Evolutionary conservation across 495 filamentous ascomycete species (phyloP).

Genomic region (Articulospora tetracladia): DNA sequence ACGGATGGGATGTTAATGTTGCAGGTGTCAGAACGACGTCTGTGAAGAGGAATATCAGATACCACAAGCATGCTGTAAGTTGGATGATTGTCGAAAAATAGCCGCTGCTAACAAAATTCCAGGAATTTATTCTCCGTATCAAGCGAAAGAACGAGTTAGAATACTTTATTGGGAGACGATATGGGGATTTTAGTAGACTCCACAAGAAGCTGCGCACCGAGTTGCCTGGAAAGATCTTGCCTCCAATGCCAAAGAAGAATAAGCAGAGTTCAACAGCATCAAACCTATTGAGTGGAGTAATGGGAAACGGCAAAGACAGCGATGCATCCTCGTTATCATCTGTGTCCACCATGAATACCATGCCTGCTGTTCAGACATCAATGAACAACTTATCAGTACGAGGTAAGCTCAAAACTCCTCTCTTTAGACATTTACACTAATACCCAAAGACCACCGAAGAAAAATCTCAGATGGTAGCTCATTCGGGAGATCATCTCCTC

Average conservation of each 20-base stretch:
- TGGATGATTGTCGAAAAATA: constrained; percentile 2
- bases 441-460: constrained; percentile 17
- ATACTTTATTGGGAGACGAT: constrained; percentile 76
- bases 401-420: constrained; percentile 23
- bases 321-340: constrained; percentile 78
- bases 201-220: constrained; percentile 78
- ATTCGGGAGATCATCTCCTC: constrained; percentile 17
- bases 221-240: constrained; percentile 86
- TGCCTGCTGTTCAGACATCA: constrained; percentile 13
- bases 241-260: constrained; percentile 86
- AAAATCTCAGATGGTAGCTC: constrained; percentile 8
- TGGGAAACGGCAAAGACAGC: constrained; percentile 56
- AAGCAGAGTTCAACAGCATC: constrained; percentile 64
- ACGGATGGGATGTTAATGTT: constrained; percentile 97
- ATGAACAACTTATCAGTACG: constrained; percentile 42
- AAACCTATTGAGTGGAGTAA: constrained; percentile 39
- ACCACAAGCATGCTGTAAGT: constrained; percentile 88
- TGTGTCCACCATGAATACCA: constrained; percentile 49
- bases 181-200: constrained; percentile 80
- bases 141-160: constrained; percentile 68
- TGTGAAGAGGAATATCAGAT: constrained; percentile 80
- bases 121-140: constrained; percentile 90
- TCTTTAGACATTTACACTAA: neutral
- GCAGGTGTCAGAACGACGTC: constrained; percentile 79
- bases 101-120: neutral